These are phyloP conservation scores for Penicillium bovifimosum DNA, from an alignment of 495 filamentous ascomycete genomes.

Conservation along the genomic window DNA sequence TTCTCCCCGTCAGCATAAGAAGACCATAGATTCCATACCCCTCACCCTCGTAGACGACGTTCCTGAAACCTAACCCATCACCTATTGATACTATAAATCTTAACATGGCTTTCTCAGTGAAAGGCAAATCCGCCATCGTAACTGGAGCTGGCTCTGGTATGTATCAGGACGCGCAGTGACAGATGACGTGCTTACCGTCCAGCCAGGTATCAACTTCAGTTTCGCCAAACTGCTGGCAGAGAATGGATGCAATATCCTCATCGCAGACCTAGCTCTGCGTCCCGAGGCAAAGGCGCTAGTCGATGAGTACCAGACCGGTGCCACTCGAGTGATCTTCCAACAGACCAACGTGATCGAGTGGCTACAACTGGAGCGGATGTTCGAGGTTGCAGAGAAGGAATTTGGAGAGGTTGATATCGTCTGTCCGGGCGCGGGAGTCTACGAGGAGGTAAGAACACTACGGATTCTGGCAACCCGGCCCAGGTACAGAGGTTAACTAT, in stretches of 20 bases:
- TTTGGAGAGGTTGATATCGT: constrained; percentile 61
- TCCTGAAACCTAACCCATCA: neutral
- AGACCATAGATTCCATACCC: constrained; percentile 1
- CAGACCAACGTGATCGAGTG: constrained; percentile 59
- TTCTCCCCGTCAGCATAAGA: constrained; percentile 17
- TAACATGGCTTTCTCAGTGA: constrained; percentile 44
- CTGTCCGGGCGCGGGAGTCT: constrained; percentile 64
- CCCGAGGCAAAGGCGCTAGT: constrained; percentile 57
- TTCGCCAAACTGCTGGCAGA: constrained; percentile 56
- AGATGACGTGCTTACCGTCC: constrained; percentile 1
- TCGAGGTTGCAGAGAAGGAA: constrained; percentile 46
- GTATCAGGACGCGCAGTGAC: constrained; percentile 3
- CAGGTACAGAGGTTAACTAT: neutral
- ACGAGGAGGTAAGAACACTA: constrained; percentile 49
- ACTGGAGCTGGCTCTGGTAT: constrained; percentile 67
- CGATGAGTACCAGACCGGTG: constrained; percentile 40
- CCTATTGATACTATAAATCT: neutral
- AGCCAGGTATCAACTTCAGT: constrained; percentile 46
- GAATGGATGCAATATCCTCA: constrained; percentile 57
- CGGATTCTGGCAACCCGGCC: neutral
- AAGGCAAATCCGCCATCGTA: constrained; percentile 60
- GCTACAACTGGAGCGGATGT: constrained; percentile 53
- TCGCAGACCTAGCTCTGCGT: constrained; percentile 60
- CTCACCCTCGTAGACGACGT: neutral
- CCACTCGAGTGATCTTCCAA: constrained; percentile 53